These are phyloP conservation scores for Ramichloridium luteum DNA, from an alignment of 2,329 filamentous ascomycete genomes.

Conservation along the genomic window DNA sequence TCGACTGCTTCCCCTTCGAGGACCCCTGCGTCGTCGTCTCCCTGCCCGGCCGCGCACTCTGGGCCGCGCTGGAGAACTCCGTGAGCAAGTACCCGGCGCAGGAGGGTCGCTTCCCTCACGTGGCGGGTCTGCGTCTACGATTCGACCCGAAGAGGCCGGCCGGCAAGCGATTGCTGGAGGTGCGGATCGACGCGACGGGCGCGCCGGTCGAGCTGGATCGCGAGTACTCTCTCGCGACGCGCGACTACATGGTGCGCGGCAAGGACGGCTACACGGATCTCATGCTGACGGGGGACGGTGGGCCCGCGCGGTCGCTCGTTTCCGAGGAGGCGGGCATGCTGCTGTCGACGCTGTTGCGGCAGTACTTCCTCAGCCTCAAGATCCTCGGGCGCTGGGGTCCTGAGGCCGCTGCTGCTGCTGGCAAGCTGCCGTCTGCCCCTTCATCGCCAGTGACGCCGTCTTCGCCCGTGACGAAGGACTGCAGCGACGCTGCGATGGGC, in stretches of 20 bases:
- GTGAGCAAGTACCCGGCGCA: conserved; percentile 70
- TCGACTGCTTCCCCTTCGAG: conserved; percentile 64
- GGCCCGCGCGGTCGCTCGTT: conserved; percentile 63
- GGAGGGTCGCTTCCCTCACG: conserved; percentile 74
- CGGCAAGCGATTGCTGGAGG: conserved; percentile 51
- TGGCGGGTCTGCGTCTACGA: conserved; percentile 67
- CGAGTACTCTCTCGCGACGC: conserved; percentile 62
- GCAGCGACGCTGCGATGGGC: conserved; percentile 39
- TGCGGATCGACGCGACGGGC: conserved; percentile 43
- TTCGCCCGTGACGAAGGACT: conserved; percentile 29
- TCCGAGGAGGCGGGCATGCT: conserved; percentile 78
- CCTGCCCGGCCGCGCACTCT: conserved; percentile 58
- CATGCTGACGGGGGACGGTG: conserved; percentile 64
- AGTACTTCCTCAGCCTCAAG: conserved; percentile 81
- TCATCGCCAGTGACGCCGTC: not conserved
- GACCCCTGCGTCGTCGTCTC: conserved; percentile 73
- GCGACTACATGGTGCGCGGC: conserved; percentile 80
- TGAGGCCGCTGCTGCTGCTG: conserved; percentile 51
- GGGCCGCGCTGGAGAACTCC: conserved; percentile 73
- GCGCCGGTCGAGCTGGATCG: conserved; percentile 49
- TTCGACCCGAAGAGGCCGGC: conserved; percentile 53
- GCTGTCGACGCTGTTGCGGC: conserved; percentile 72
- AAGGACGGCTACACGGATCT: conserved; percentile 65
- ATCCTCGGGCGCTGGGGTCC: conserved; percentile 68
- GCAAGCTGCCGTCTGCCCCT: conserved; percentile 11